Conservation (phyloP, 345 rosid species). For the Pelargonium nanum region DNA sequence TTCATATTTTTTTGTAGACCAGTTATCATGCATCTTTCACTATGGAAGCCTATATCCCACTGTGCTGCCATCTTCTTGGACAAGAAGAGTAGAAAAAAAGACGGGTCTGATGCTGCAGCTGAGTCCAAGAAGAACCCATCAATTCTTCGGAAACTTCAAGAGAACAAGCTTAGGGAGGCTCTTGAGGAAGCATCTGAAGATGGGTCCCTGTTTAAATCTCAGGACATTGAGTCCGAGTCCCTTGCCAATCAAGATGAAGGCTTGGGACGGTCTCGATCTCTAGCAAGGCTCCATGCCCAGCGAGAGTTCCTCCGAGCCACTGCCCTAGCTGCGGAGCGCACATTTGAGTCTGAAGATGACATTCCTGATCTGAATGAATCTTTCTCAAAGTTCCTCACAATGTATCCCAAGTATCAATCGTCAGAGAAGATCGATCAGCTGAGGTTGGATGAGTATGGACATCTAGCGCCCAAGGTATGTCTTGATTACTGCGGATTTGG, state of each 20-base stretch:
- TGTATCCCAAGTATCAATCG: conserved; percentile 83
- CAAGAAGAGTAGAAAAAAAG: conserved; percentile 69
- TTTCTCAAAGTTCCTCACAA: conserved; percentile 51
- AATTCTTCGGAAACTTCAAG: conserved; percentile 62
- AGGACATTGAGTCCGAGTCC: conserved; percentile 55
- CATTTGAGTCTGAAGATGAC: conserved; percentile 57
- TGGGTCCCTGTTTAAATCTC: conserved; percentile 80
- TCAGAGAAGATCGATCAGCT: conserved; percentile 81
- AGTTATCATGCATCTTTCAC: conserved; percentile 80
- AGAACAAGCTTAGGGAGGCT: conserved; percentile 83
- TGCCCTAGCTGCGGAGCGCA: conserved; percentile 71
- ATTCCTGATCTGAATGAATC: conserved; percentile 61
- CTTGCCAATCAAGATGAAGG: conserved; percentile 40
- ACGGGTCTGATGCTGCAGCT: conserved; percentile 51
- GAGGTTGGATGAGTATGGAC: conserved; percentile 66
- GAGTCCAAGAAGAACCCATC: conserved; percentile 40
- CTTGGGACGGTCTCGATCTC: conserved; percentile 86
- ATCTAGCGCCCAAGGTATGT: conserved; percentile 87
- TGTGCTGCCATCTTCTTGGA: conserved; percentile 87
- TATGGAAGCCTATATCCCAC: conserved; percentile 97
- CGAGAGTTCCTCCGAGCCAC: conserved; percentile 88
- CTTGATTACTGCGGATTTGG: conserved; percentile 98
- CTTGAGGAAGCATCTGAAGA: conserved; percentile 91
- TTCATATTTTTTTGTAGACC: conserved; percentile 11
- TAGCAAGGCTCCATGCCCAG: conserved; percentile 89